These are phyloP conservation scores for Penicillium atrosanguineum DNA, from an alignment of 495 filamentous ascomycete genomes.

Conservation along the genomic window DNA sequence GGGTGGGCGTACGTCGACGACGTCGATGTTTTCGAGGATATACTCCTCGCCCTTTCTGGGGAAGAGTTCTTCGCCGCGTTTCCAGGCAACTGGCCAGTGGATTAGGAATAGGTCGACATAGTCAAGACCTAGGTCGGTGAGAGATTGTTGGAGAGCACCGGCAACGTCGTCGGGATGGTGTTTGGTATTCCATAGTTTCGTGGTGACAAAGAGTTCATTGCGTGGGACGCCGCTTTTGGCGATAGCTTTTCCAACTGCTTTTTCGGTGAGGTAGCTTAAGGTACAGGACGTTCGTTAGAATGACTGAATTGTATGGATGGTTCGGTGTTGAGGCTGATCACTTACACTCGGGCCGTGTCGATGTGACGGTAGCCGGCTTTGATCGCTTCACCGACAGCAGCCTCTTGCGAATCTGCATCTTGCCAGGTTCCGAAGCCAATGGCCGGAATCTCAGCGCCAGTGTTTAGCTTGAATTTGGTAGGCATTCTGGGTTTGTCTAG, in stretches of 20 bases:
- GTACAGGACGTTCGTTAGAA: neutral
- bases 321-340: neutral
- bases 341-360: conserved; percentile 47
- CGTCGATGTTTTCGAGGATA: conserved; percentile 33
- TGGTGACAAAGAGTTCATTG: conserved; percentile 23
- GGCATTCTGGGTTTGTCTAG: neutral
- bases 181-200: conserved; percentile 66
- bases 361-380: conserved; percentile 56
- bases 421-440: conserved; percentile 44
- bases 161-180: conserved; percentile 60
- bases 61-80: conserved; percentile 28
- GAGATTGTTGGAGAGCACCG: conserved; percentile 54
- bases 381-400: conserved; percentile 37
- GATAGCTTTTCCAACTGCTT: conserved; percentile 53
- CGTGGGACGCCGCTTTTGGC: conserved; percentile 45
- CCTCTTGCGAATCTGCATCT: conserved; percentile 40
- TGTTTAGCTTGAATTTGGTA: conserved; percentile 34
- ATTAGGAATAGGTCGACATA: conserved; percentile 71
- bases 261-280: conserved; percentile 39
- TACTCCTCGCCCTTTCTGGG: conserved; percentile 19
- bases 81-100: conserved; percentile 58
- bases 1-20: conserved; percentile 38
- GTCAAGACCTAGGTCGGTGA: conserved; percentile 55
- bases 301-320: neutral
- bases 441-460: conserved; percentile 42